phyloP scores from a whole-genome alignment of 768 basidiomycete genomes.

The Podaxis mareebaensis region DNA sequence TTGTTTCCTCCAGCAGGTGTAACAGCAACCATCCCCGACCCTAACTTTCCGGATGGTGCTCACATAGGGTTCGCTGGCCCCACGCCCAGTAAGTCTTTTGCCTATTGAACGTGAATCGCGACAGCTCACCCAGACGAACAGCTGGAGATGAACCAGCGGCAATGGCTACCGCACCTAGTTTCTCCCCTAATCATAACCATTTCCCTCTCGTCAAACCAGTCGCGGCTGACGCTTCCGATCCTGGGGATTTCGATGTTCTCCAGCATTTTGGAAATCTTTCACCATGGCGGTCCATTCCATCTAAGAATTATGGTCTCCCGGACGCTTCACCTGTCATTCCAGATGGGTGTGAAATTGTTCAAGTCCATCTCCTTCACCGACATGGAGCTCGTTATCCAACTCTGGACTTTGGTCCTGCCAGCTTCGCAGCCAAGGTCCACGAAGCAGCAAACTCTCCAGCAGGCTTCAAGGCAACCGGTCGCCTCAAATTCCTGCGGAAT shows the following conservation, averaged over 20 bases:
- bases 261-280: constrained; percentile 49
- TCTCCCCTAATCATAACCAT: constrained; percentile 34
- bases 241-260: constrained; percentile 41
- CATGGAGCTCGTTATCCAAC: constrained; percentile 70
- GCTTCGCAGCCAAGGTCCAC: constrained; percentile 47
- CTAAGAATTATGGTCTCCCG: constrained; percentile 44
- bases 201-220: constrained; percentile 44
- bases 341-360: constrained; percentile 44
- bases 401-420: constrained; percentile 42
- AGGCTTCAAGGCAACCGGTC: constrained; percentile 52
- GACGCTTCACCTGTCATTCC: constrained; percentile 47
- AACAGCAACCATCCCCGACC: constrained; percentile 35
- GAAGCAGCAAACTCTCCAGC: constrained; percentile 36
- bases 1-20: constrained; percentile 42
- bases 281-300: constrained; percentile 51
- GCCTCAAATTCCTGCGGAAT: constrained; percentile 63
- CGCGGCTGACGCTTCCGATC: constrained; percentile 30
- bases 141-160: constrained; percentile 45
- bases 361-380: constrained; percentile 63
- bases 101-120: not conserved
- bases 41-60: constrained; percentile 41
- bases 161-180: constrained; percentile 42
- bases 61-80: constrained; percentile 49
- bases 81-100: constrained; percentile 41
- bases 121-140: constrained; percentile 12